A percentile compares a stretch with the other conserved stretches of the same genome.
Conservation (phyloP, 2,329 filamentous ascomycete species). For the Myotisia sp. region DNA sequence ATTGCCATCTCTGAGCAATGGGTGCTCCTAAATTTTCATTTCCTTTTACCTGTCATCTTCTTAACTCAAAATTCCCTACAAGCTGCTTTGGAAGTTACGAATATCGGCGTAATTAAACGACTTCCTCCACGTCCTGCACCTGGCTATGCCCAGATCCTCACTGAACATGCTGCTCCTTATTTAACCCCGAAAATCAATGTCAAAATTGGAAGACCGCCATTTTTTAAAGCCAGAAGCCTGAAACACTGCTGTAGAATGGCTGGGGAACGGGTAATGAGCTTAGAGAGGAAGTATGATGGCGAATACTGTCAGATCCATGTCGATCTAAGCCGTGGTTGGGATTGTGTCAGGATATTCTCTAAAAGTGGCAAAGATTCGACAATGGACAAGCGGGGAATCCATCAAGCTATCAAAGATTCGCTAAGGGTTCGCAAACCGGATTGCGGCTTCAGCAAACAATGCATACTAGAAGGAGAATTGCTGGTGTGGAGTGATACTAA, state of each 20-base stretch:
- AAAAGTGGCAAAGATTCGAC: conserved; percentile 89
- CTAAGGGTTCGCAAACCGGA: conserved; percentile 45
- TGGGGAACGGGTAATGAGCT: conserved; percentile 47
- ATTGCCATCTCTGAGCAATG: conserved; percentile 45
- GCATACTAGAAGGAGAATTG: conserved; percentile 73
- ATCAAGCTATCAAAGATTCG: conserved; percentile 49
- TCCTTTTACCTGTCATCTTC: conserved; percentile 54
- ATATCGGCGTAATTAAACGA: conserved; percentile 19
- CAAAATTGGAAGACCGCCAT: conserved; percentile 51
- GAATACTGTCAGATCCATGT: conserved; percentile 86
- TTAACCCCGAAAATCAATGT: conserved; percentile 44
- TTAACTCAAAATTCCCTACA: conserved; percentile 56
- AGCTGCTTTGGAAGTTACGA: conserved; percentile 44
- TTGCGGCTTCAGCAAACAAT: conserved; percentile 48
- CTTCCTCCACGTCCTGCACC: conserved; percentile 26
- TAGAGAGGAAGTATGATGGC: conserved; percentile 73
- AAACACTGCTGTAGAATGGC: conserved; percentile 59
- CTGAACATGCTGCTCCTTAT: conserved; percentile 24
- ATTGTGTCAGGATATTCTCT: conserved; percentile 66
- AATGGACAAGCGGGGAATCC: conserved; percentile 48
- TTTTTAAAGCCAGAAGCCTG: conserved; percentile 54
- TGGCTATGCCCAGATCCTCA: conserved; percentile 18
- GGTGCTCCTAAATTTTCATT: conserved; percentile 50
- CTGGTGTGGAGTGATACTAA: conserved; percentile 60
- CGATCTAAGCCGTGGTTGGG: conserved; percentile 42